These are phyloP conservation scores for Aspergillus sp. DNA, from an alignment of 2,329 filamentous ascomycete genomes.

Conservation along the genomic window DNA sequence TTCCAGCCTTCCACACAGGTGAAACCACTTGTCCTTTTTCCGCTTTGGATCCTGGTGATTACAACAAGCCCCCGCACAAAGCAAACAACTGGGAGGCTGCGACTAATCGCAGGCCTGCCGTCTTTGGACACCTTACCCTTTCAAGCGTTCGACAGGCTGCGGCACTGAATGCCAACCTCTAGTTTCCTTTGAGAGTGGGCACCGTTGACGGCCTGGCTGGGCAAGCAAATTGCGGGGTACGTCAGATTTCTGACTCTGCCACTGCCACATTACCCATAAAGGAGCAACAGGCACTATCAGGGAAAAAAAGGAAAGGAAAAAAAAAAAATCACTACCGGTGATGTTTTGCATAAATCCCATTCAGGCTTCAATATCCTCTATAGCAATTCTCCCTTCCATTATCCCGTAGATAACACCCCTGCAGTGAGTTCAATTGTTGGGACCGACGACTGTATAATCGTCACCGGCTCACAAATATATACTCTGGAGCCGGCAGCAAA, in stretches of 20 bases:
- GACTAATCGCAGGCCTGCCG: neutral
- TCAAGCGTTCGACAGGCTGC: too few species aligned
- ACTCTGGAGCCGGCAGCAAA: too few species aligned
- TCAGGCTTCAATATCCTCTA: too few species aligned
- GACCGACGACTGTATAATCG: too few species aligned
- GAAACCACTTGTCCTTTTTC: slow-evolving; percentile 12
- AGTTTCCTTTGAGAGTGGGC: neutral
- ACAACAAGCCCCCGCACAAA: neutral
- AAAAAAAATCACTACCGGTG: neutral
- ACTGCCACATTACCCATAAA: too few species aligned
- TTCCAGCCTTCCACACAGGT: neutral
- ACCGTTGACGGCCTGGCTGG: neutral
- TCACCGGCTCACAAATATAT: too few species aligned
- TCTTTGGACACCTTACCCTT: neutral
- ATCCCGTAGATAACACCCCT: too few species aligned
- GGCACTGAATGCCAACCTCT: neutral
- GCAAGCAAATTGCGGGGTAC: neutral
- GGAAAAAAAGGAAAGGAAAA: neutral
- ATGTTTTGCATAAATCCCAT: too few species aligned
- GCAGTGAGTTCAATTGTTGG: too few species aligned
- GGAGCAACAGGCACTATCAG: too few species aligned
- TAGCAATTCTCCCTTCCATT: too few species aligned
- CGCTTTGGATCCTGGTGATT: neutral
- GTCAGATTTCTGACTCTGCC: neutral
- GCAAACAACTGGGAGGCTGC: neutral